A percentile compares a stretch with the other conserved stretches of the same genome.
These are phyloP conservation scores for Keqinozyma sinolaborantium DNA, from an alignment of 1,139 yeast species.

Conservation along the genomic window DNA sequence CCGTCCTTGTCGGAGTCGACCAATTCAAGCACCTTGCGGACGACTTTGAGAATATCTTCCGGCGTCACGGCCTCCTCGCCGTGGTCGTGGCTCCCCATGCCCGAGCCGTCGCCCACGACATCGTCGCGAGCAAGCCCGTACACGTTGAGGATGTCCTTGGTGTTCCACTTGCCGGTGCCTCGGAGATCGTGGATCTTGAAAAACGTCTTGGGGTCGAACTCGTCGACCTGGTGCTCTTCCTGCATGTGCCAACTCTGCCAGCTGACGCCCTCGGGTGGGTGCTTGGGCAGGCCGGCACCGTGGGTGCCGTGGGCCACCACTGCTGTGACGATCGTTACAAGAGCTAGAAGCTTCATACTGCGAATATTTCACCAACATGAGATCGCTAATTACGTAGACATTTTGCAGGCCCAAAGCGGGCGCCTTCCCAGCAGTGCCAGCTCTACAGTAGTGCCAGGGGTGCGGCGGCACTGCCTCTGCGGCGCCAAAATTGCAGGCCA, in stretches of 20 bases:
- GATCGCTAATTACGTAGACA: too few relatives aligned
- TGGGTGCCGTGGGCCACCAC: conserved; percentile 18
- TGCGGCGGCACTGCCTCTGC: too few relatives aligned
- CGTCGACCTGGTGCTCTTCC: conserved; percentile 76
- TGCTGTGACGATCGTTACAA: conserved; percentile 2
- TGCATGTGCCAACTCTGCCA: conserved; percentile 93
- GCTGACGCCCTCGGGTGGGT: conserved; percentile 46
- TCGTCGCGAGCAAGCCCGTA: conserved; percentile 75
- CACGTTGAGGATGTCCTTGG: conserved; percentile 66
- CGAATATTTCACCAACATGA: too few relatives aligned
- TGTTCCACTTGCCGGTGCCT: conserved; percentile 50
- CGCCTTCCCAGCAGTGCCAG: too few relatives aligned
- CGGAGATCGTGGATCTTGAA: conserved; percentile 76
- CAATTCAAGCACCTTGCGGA: conserved; percentile 49
- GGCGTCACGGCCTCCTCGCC: conserved; percentile 50
- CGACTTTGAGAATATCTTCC: conserved; percentile 56
- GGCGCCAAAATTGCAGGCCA: too few relatives aligned
- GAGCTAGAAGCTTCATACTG: neutral
- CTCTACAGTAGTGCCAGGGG: too few relatives aligned
- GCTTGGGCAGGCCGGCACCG: conserved; percentile 8
- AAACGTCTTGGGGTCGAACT: conserved; percentile 73
- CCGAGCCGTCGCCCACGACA: conserved; percentile 85
- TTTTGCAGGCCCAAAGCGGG: too few relatives aligned
- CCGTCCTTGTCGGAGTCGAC: conserved; percentile 72
- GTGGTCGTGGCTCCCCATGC: conserved; percentile 78